A percentile compares a stretch with the other conserved stretches of the same genome.
Evolutionary conservation across 2,329 filamentous ascomycete species (phyloP).

Genomic region (Colletotrichum spaethianum): DNA sequence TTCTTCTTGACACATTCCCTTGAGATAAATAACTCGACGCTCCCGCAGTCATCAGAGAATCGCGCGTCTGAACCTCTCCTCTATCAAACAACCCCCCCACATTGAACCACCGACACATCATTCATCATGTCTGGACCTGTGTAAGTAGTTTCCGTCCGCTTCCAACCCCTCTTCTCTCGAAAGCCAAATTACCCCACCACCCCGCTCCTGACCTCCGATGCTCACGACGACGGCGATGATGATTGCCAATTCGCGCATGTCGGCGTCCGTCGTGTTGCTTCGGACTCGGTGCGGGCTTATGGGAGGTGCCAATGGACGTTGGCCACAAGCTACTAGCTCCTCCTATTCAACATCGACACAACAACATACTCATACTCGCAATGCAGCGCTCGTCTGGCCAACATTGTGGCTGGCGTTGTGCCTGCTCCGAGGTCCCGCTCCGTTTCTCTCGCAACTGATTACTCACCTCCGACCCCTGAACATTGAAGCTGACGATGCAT

Average conservation of each 20-base stretch:
- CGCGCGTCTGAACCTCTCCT: constrained; percentile 35
- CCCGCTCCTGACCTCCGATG: constrained; percentile 51
- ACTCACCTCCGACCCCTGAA: constrained; percentile 42
- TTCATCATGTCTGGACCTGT: constrained; percentile 76
- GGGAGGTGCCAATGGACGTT: constrained; percentile 25
- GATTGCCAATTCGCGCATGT: constrained; percentile 53
- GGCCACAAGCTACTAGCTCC: constrained; percentile 11
- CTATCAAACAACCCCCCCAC: constrained; percentile 32
- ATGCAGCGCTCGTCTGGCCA: constrained; percentile 80
- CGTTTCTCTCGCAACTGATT: constrained; percentile 41
- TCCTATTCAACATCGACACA: constrained; percentile 3
- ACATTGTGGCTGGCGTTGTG: constrained; percentile 58
- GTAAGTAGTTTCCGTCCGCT: constrained; percentile 66
- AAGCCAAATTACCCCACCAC: constrained; percentile 55
- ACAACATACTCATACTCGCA: constrained; percentile 34
- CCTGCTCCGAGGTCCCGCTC: constrained; percentile 57
- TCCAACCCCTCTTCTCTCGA: constrained; percentile 34
- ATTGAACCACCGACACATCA: constrained; percentile 30
- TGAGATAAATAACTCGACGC: constrained; percentile 43
- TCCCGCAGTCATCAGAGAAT: constrained; percentile 30
- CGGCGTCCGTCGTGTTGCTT: constrained; percentile 27
- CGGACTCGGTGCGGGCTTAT: neutral
- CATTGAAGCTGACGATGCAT: constrained; percentile 65
- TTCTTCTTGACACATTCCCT: constrained; percentile 40
- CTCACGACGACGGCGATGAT: constrained; percentile 42